Base-by-base conservation (phyloP, 1,284 basidiomycete genomes). In the Inonotus obliquus region DNA sequence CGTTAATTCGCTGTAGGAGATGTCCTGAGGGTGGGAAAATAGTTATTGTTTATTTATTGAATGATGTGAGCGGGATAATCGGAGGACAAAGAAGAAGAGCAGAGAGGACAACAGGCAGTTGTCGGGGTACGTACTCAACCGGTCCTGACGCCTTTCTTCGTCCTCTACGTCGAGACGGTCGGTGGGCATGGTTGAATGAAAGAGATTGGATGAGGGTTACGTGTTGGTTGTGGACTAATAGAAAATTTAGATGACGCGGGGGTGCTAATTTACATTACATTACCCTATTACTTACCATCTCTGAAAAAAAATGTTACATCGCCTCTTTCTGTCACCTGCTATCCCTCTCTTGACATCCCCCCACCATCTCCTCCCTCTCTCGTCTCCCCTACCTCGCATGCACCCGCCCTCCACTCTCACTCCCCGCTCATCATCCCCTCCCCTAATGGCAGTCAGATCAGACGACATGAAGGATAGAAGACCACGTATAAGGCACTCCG, bases 401-500 rank as follows among this genome's bases (percentile, higher is more conserved):
- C 64, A 58, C 54, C 62, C 56, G 51, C 60, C 60, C 62, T 56
- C 56, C 60, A 67, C 63, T 51, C 69, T 66, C 61, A 54, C 62
- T 67, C 65, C 54, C 25, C 64, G 59, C 57, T 57, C 67, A 72
- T 73, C 69, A 66, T 67, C 64, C 73, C 66, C 66, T 23, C 60
- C 67, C 23, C 64, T 62, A 47, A 62, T 66, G 60, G 68, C 67
- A 1, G 29, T 58, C 48, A 55, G 21, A 38, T 51, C 66, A 17
- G 68, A 72, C 54, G 73, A 77, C 37, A 49, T 63, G 57, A 75
- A 73, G 67, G 79, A 76, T 69, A 75, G 89, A 81, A 89, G 89
- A 70, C 86, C 89, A 52, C 81, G 89, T 66, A 86, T 90, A 74
- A 81, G 89, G 53, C 89, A 91, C 69, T 81, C 82, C 23, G 82